These are phyloP conservation scores for Cyberlindnera bimundalis DNA, from an alignment of 805 yeast species.

Conservation along the genomic window DNA sequence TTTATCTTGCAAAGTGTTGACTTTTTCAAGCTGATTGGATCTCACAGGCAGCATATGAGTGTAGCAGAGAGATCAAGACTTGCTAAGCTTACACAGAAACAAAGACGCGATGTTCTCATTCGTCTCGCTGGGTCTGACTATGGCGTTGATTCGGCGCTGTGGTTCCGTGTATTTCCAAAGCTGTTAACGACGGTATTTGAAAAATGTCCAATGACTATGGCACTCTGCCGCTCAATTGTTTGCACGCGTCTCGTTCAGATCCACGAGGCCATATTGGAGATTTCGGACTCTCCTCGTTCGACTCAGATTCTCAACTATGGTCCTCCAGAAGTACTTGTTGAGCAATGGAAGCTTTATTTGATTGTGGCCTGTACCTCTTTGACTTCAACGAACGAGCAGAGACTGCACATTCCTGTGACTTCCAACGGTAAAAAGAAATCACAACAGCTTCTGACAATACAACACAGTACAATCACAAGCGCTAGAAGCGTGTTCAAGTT, in stretches of 20 bases:
- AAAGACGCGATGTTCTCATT: slow-evolving; percentile 64
- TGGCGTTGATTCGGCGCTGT: slow-evolving; percentile 94
- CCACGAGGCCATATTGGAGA: slow-evolving; percentile 61
- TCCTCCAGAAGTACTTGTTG: slow-evolving; percentile 69
- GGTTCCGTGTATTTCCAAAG: slow-evolving; percentile 86
- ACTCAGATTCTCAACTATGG: slow-evolving; percentile 30
- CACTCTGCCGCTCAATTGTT: slow-evolving; percentile 85
- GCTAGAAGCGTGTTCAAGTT: slow-evolving; percentile 86
- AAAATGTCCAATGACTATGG: slow-evolving; percentile 88
- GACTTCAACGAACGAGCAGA: slow-evolving; percentile 86
- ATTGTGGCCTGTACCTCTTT: slow-evolving; percentile 90
- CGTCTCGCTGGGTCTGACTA: slow-evolving; percentile 85
- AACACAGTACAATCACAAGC: slow-evolving; percentile 88
- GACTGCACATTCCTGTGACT: slow-evolving; percentile 55
- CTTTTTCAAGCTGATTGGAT: slow-evolving; percentile 57
- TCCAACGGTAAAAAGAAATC: slow-evolving; percentile 73
- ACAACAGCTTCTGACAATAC: slow-evolving; percentile 75
- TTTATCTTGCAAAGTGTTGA: slow-evolving; percentile 73
- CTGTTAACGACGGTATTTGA: slow-evolving; percentile 69
- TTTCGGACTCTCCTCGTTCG: slow-evolving; percentile 41
- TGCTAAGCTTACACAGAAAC: slow-evolving; percentile 52
- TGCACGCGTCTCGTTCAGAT: slow-evolving; percentile 86
- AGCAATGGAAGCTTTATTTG: slow-evolving; percentile 85
- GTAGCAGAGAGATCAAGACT: slow-evolving; percentile 78
- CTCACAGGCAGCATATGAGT: slow-evolving; percentile 46